Base-by-base conservation (phyloP, 768 basidiomycete species). In the Suillus subaureus region DNA sequence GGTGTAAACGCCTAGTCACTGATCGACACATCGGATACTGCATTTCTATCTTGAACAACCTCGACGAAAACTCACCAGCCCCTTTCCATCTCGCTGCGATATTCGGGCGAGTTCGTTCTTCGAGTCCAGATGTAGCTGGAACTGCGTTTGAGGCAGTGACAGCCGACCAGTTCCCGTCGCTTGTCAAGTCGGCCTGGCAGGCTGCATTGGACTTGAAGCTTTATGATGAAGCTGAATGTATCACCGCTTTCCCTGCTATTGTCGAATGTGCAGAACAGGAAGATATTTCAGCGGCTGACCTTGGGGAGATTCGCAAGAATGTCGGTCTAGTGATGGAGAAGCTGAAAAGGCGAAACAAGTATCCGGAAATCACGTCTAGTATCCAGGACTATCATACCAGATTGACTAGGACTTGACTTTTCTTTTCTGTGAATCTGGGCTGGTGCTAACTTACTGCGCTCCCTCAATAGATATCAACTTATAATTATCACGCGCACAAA, bases 101-200 rank as follows among this genome's bases (percentile, higher is more conserved):
- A 40, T 60, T 60, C 6, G 57, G 57, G 57, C 57, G 26, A 21
- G 18, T 60, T 21, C 26, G 13, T 28, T 26, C 39, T 28, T 28
- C 39, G 16, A 40, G 39, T 60, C 26, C 57, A 28, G 57, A 26
- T 18, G 39, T 18, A 6, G 39, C 26, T 18, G 3, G 9, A 18
- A 9, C 39, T 28, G 26, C 16, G 18, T 40, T 40, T 28, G 23
- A 21, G 16, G 57, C 57, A 60, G 57, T 40, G 21, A 3, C 57
- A 21, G 18, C 26, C 8, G n/a, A 39, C 7, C 16, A 40, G 5
- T 21, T 60, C n/a, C 18, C 35, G 6, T 40, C 6, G 16, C 57
- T 60, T 28, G 57, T 26, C 5, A 60, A 60, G 37, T 40, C 26
- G 26, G 57, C 57, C 18, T 60, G 57, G 57, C 39, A 60, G 39